phyloP scores from a whole-genome alignment of 345 rosid species.

The Salix exigua region DNA sequence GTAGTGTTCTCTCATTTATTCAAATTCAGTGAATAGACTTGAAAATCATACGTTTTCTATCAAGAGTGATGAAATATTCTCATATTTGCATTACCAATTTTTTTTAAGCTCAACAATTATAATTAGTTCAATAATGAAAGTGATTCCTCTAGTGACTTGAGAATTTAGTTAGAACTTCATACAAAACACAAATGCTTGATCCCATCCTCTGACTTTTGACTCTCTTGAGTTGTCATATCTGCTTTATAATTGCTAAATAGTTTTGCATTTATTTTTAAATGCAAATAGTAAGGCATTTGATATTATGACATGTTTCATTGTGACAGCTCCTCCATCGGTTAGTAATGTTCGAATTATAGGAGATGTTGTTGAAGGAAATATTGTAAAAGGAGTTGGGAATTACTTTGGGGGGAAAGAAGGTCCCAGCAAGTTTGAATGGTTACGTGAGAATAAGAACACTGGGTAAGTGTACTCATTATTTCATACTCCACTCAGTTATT shows the following conservation, averaged over 20 bases:
- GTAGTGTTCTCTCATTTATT: not conserved
- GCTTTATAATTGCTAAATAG: not conserved
- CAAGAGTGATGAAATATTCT: not conserved
- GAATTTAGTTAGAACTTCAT: not conserved
- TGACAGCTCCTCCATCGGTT: slow-evolving; percentile 90
- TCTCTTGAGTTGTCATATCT: not conserved
- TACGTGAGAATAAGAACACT: slow-evolving; percentile 63
- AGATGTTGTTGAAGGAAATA: slow-evolving; percentile 73
- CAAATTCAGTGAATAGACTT: not conserved
- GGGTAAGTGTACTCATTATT: slow-evolving; percentile 50
- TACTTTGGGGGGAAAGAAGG: slow-evolving; percentile 99
- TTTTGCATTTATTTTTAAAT: not conserved
- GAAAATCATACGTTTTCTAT: not conserved
- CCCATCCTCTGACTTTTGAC: not conserved
- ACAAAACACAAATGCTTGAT: not conserved
- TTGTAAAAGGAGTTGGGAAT: slow-evolving; percentile 71
- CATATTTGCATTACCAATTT: not conserved
- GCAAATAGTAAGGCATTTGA: not conserved
- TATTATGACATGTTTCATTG: slow-evolving; percentile 28
- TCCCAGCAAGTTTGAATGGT: slow-evolving; percentile 96
- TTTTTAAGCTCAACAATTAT: not conserved
- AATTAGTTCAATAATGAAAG: not conserved
- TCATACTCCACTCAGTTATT: not conserved
- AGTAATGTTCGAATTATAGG: slow-evolving; percentile 69
- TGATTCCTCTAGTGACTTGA: not conserved